Evolutionary conservation across 768 basidiomycete species (phyloP), one percentile per base, ranked within the genome.

Genomic region (Vararia minispora): DNA sequence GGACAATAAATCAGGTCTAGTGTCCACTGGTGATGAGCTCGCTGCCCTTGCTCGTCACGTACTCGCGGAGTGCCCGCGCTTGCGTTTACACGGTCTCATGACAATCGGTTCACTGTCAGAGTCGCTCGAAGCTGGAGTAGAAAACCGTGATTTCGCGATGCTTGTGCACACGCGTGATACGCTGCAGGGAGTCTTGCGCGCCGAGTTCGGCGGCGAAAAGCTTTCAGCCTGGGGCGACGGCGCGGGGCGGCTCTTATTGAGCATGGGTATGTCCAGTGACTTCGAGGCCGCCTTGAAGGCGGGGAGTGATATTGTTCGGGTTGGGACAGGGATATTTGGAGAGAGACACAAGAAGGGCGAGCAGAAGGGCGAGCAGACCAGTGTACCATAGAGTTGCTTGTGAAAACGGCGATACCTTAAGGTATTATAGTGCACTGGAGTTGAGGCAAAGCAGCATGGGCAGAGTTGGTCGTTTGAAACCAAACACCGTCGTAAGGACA

Each of bases 211-310:
- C 38, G 41, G 34, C 28, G 50, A 39, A 22, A 17, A 35, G 28
- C 16, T 20, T 21, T 3, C 18, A 26, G 6, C 10, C 28, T 12
- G 5, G 38, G 14, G 33, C 74, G 74, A 72, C 0, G 80, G 79
- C 10, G 58, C 65, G 18, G 73, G 74, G 11, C 57, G 54, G 43
- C 54, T 89, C 37, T 20, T 79, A 49, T 52, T 89, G 55, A 89
- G 86, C 41, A 97, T 95, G 91, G 94, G 94, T 6, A 97, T 97
- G 94, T 92, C 89, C 35, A 81, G 79, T 45, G 94, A 98, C 52
- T 98, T 90, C 52, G 86, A 82, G 55, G 74, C 78, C 21, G 95
- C 94, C 4, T 58, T 97, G 34, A 71, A 65, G 55, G 75, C 77
- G 10, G 94, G 91, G 1, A 84, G 87, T 49, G 79, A 87, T 51